Evolutionary conservation across 2,329 filamentous ascomycete species (phyloP).

Genomic region (Penicillium psychrosexuale): DNA sequence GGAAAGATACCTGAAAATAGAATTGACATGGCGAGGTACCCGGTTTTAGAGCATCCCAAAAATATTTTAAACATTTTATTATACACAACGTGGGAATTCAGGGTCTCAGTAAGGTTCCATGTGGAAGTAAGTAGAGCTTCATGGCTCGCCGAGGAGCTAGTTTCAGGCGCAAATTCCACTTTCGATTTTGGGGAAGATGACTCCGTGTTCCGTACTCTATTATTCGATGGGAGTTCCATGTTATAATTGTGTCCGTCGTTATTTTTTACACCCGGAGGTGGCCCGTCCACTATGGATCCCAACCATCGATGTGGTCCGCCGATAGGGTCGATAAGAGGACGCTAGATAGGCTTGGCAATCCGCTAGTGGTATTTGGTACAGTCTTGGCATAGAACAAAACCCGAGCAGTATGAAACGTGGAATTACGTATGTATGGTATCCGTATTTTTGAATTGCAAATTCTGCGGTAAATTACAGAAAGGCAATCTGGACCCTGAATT

Average conservation of each 20-base stretch:
- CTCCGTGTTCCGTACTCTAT: too few relatives aligned
- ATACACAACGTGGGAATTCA: conserved; percentile 1
- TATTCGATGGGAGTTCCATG: not conserved
- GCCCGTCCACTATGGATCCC: not conserved
- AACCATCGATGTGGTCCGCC: not conserved
- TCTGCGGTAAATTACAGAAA: not conserved
- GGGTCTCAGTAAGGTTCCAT: not conserved
- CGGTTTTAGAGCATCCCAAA: conserved; percentile 7
- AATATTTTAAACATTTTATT: conserved; percentile 14
- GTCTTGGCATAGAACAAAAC: not conserved
- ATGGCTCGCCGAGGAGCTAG: conserved; percentile 3
- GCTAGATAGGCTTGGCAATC: not conserved
- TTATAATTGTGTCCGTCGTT: not conserved
- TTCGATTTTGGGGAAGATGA: not conserved
- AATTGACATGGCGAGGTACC: not conserved
- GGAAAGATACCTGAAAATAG: conserved; percentile 8
- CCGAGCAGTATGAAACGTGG: not conserved
- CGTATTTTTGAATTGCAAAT: not conserved
- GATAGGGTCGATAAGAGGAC: conserved; percentile 11
- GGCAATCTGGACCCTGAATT: not conserved
- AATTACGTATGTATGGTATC: not conserved
- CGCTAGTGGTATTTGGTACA: not conserved
- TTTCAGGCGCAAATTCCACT: conserved; percentile 3
- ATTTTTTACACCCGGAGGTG: not conserved
- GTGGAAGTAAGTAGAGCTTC: not conserved